Evolutionary conservation across 73 alveolate genomes (phyloP).

Genomic region (Tetrahymena malaccensis): DNA sequence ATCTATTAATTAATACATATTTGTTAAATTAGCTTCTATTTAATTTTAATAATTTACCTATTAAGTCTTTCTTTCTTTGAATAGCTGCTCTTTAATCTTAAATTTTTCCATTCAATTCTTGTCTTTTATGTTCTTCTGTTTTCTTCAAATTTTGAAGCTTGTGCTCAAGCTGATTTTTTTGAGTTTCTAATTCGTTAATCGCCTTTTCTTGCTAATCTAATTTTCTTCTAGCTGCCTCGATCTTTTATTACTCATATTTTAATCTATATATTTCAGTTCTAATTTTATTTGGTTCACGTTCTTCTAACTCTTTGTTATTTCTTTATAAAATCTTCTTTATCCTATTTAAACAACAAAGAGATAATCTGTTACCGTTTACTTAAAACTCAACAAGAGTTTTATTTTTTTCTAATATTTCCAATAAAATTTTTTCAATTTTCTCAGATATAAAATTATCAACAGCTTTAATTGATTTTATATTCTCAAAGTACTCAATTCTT

Average conservation of each 20-base stretch:
- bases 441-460: slow-evolving; percentile 92
- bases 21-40: neutral
- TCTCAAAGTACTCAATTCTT: slow-evolving; percentile 60
- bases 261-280: slow-evolving; percentile 85
- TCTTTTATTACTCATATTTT: slow-evolving; percentile 85
- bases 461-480: slow-evolving; percentile 73
- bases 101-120: slow-evolving; percentile 59
- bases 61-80: slow-evolving; percentile 58
- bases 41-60: too few relatives aligned
- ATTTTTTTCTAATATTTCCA: slow-evolving; percentile 88
- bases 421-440: slow-evolving; percentile 80
- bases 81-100: slow-evolving; percentile 59
- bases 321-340: slow-evolving; percentile 67
- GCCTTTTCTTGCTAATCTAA: slow-evolving; percentile 69
- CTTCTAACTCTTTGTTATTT: slow-evolving; percentile 69
- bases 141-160: slow-evolving; percentile 67
- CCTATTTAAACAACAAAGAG: slow-evolving; percentile 84
- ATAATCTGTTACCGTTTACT: slow-evolving; percentile 84
- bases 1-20: neutral
- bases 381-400: slow-evolving; percentile 68
- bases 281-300: slow-evolving; percentile 82
- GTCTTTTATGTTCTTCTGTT: slow-evolving; percentile 70
- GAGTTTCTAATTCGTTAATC: slow-evolving; percentile 63
- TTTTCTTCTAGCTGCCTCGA: slow-evolving; percentile 73
- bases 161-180: slow-evolving; percentile 62